Conservation (phyloP, 176 grass and related monocot genomes). For the Tillandsia leiboldiana region DNA sequence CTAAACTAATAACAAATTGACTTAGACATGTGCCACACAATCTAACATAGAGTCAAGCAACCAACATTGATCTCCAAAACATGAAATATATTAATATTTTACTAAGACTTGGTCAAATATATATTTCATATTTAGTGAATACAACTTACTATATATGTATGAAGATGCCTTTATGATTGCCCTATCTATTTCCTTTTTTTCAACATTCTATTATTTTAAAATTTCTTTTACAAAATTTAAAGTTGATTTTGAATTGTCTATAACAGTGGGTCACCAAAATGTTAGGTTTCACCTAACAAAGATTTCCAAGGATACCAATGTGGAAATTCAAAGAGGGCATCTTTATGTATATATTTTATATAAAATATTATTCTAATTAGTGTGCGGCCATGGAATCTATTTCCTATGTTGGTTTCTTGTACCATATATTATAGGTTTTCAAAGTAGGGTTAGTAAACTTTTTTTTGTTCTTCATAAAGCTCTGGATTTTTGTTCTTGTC, state of each 20-base stretch:
- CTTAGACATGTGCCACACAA: not conserved
- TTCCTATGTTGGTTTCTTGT: not conserved
- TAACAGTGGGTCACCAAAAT: constrained; percentile 27
- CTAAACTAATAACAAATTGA: not conserved
- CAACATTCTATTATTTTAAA: not conserved
- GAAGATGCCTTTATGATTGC: not conserved
- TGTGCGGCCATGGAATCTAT: not conserved
- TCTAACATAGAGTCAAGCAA: not conserved
- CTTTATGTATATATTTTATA: not conserved
- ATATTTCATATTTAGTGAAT: not conserved
- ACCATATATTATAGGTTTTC: not conserved
- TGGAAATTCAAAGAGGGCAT: constrained; percentile 9
- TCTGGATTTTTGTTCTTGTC: not conserved
- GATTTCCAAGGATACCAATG: constrained; percentile 18
- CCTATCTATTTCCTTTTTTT: not conserved
- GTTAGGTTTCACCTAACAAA: constrained; percentile 33
- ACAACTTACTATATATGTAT: not conserved
- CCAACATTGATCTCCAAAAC: not conserved
- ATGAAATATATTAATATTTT: not conserved
- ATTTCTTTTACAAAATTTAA: not conserved
- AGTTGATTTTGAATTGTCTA: constrained; percentile 11
- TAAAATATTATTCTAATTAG: not conserved
- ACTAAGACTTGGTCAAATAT: not conserved
- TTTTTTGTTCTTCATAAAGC: not conserved
- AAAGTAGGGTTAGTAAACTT: not conserved